Evolutionary conservation across 2,329 filamentous ascomycete genomes (phyloP).

Genomic region (Parascedosporium putredinis): DNA sequence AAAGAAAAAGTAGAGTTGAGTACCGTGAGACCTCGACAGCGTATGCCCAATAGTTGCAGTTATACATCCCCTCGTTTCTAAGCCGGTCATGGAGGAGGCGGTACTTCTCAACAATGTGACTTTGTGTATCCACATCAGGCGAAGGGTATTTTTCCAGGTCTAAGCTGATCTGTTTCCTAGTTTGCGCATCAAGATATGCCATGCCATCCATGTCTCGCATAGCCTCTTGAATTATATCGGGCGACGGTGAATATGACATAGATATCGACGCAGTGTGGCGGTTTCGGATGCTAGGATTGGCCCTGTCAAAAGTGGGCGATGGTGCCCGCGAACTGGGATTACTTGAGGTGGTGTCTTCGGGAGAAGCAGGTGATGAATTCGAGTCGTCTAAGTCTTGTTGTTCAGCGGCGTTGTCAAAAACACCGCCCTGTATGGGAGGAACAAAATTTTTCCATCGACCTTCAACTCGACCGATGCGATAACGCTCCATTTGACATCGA

Average conservation of each 20-base stretch:
- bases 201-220: conserved; percentile 40
- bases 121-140: conserved; percentile 63
- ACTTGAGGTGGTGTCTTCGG: conserved; percentile 25
- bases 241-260: conserved; percentile 21
- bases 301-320: conserved; percentile 38
- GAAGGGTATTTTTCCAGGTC: conserved; percentile 73
- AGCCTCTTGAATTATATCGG: conserved; percentile 14
- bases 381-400: conserved; percentile 24
- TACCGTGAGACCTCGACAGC: conserved; percentile 67
- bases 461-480: conserved; percentile 73
- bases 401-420: conserved; percentile 40
- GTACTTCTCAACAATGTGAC: conserved; percentile 69
- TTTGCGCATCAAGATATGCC: conserved; percentile 62
- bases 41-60: conserved; percentile 78
- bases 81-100: conserved; percentile 65
- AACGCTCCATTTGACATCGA: conserved; percentile 64
- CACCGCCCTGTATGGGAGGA: conserved; percentile 84
- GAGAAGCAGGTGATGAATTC: conserved; percentile 11
- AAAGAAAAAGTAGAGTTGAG: conserved; percentile 46
- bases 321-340: conserved; percentile 41
- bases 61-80: conserved; percentile 63
- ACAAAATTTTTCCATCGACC: conserved; percentile 79
- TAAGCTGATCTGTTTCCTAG: conserved; percentile 61
- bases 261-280: conserved; percentile 10
- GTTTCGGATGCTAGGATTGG: conserved; percentile 7